A percentile compares a stretch with the other conserved stretches of the same genome.
These are phyloP conservation scores for Wickerhamiella azymoides DNA, from an alignment of 805 yeast genomes.

Conservation along the genomic window DNA sequence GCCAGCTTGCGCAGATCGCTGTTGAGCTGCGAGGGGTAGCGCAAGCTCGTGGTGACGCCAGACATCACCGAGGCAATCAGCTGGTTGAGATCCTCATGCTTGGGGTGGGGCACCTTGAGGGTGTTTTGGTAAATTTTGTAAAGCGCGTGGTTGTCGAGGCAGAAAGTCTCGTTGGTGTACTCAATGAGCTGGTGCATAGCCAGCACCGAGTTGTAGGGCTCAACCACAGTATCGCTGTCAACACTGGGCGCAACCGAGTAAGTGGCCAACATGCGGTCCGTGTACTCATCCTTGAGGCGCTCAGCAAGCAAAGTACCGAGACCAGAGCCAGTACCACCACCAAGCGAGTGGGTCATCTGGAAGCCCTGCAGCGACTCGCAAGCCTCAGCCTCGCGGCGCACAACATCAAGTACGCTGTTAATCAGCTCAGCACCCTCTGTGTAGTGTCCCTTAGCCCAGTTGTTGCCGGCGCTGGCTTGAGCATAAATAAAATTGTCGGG, in stretches of 20 bases:
- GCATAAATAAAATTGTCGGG: slow-evolving; percentile 88
- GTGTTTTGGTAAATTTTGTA: slow-evolving; percentile 83
- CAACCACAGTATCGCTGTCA: slow-evolving; percentile 85
- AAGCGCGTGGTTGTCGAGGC: slow-evolving; percentile 90
- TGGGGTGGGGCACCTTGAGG: slow-evolving; percentile 64
- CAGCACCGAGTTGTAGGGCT: slow-evolving; percentile 87
- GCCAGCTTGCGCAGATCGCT: slow-evolving; percentile 88
- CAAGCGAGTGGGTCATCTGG: slow-evolving; percentile 73
- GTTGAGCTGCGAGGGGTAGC: slow-evolving; percentile 93
- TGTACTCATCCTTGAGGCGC: slow-evolving; percentile 81
- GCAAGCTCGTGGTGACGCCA: slow-evolving; percentile 86
- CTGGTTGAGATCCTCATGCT: slow-evolving; percentile 65
- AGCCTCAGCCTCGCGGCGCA: slow-evolving; percentile 89
- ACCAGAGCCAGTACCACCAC: slow-evolving; percentile 97
- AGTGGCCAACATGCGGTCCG: slow-evolving; percentile 94
- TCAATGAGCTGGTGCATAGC: slow-evolving; percentile 89
- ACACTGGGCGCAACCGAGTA: slow-evolving; percentile 91
- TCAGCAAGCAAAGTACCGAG: slow-evolving; percentile 85
- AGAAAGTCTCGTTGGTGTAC: slow-evolving; percentile 84
- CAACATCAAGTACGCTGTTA: slow-evolving; percentile 80
- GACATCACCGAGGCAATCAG: slow-evolving; percentile 87
- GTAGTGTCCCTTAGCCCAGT: slow-evolving; percentile 96
- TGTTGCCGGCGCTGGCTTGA: slow-evolving; percentile 89
- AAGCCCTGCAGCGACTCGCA: slow-evolving; percentile 91
- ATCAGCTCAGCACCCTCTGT: slow-evolving; percentile 95